Conservation (phyloP, 106 monocot species). For the Acorus gramineus region DNA sequence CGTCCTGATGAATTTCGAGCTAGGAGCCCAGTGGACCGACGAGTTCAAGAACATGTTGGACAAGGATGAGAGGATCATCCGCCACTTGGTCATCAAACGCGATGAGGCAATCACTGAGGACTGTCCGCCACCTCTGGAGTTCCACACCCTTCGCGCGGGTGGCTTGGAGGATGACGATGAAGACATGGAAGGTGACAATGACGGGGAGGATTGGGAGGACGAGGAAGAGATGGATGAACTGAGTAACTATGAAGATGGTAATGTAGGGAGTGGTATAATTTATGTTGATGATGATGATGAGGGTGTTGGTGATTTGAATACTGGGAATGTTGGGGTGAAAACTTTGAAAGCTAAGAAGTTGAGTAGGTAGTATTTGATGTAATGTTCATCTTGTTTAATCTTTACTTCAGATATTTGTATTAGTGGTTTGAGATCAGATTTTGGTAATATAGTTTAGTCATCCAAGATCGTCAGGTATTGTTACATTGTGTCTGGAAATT, state of each 20-base stretch:
- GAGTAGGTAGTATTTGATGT: too few species aligned
- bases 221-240: slow-evolving; percentile 9
- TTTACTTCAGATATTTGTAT: too few species aligned
- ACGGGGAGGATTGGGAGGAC: slow-evolving; percentile 10
- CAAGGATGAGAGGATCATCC: slow-evolving; percentile 72
- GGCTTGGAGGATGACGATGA: slow-evolving; percentile 25
- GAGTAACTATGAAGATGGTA: slow-evolving; percentile 11
- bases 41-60: slow-evolving; percentile 84
- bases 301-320: slow-evolving; percentile 4
- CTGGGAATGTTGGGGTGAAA: too few species aligned
- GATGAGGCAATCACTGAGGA: slow-evolving; percentile 81
- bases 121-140: slow-evolving; percentile 81
- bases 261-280: slow-evolving; percentile 21
- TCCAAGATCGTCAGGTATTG: too few species aligned
- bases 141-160: slow-evolving; percentile 31
- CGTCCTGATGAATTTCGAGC: slow-evolving; percentile 93
- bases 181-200: slow-evolving; percentile 18
- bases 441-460: too few species aligned
- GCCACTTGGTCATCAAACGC: slow-evolving; percentile 78
- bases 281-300: slow-evolving; percentile 22
- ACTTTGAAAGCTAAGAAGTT: too few species aligned
- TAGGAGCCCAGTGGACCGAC: slow-evolving; percentile 62
- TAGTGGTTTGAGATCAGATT: too few species aligned
- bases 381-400: too few species aligned
- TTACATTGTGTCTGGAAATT: too few species aligned